A percentile compares a stretch with the other conserved stretches of the same genome.
Conservation (phyloP, 1,284 basidiomycete genomes). For the Afroboletus lepidellus region DNA sequence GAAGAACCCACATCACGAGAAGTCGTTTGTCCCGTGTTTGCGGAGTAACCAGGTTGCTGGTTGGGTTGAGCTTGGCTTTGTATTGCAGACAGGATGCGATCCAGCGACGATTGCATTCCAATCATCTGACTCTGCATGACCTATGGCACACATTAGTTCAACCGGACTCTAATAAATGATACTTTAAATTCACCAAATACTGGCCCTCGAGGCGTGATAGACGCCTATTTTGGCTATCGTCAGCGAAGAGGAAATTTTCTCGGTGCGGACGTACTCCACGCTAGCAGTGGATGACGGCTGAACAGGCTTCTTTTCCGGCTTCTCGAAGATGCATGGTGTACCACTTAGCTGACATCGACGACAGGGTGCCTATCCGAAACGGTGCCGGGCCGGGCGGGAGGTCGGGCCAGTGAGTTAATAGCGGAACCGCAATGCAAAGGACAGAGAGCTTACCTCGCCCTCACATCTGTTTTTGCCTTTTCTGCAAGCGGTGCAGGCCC, state of each 20-base stretch:
- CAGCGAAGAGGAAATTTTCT: constrained; percentile 11
- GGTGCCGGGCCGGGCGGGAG: constrained; percentile 61
- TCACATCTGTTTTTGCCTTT: constrained; percentile 94
- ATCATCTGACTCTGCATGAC: constrained; percentile 91
- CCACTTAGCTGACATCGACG: constrained; percentile 85
- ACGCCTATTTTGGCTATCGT: constrained; percentile 48
- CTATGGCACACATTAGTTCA: constrained; percentile 27
- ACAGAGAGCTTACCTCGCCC: constrained; percentile 62
- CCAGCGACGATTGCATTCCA: constrained; percentile 82
- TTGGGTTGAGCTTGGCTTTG: constrained; percentile 48
- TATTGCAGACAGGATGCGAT: constrained; percentile 71
- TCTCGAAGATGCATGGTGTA: constrained; percentile 86
- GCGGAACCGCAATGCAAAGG: constrained; percentile 28
- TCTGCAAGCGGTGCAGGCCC: constrained; percentile 79
- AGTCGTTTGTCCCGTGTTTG: constrained; percentile 19
- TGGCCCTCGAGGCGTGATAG: constrained; percentile 81
- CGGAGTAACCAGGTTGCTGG: constrained; percentile 34
- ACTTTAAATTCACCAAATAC: constrained; percentile 55
- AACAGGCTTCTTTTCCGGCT: constrained; percentile 80
- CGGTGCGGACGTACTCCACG: constrained; percentile 54
- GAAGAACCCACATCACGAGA: constrained; percentile 21
- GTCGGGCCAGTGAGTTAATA: constrained; percentile 54
- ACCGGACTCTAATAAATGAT: constrained; percentile 35
- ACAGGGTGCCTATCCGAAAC: constrained; percentile 70
- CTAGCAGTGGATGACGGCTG: constrained; percentile 61